Conservation (phyloP, 768 basidiomycete genomes). For the Termitomyces eurrhizus region DNA sequence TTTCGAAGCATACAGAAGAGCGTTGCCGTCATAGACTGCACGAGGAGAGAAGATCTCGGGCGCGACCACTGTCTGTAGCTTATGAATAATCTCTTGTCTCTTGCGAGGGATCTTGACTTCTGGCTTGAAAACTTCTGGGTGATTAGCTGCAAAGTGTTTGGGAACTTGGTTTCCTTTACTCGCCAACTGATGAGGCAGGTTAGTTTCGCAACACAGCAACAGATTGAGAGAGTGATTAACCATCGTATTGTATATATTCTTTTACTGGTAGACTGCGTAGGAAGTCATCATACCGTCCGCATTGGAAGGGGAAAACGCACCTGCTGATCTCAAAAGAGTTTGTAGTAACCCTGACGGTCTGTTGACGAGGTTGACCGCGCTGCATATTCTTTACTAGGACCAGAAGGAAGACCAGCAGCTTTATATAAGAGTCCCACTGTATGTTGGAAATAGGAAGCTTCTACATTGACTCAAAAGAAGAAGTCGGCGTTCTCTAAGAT, state of each 20-base stretch:
- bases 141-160: neutral
- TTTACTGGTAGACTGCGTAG: constrained; percentile 22
- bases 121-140: constrained; percentile 18
- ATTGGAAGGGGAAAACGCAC: constrained; percentile 8
- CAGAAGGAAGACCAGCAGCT: neutral
- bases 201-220: neutral
- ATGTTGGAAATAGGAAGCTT: neutral
- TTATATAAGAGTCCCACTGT: neutral
- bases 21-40: constrained; percentile 43
- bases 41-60: constrained; percentile 37
- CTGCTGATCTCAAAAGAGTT: constrained; percentile 27
- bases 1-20: constrained; percentile 35
- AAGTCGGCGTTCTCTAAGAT: neutral
- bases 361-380: constrained; percentile 6
- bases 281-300: neutral
- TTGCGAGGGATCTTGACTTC: constrained; percentile 20
- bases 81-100: constrained; percentile 29
- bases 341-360: constrained; percentile 20
- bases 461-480: neutral
- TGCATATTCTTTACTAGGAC: neutral
- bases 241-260: constrained; percentile 27
- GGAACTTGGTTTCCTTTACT: neutral
- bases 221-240: constrained; percentile 12
- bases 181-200: constrained; percentile 1
- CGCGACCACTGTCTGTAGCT: constrained; percentile 33